phyloP scores from a whole-genome alignment of 106 monocot species.

The Dioscorea zingiberensis region DNA sequence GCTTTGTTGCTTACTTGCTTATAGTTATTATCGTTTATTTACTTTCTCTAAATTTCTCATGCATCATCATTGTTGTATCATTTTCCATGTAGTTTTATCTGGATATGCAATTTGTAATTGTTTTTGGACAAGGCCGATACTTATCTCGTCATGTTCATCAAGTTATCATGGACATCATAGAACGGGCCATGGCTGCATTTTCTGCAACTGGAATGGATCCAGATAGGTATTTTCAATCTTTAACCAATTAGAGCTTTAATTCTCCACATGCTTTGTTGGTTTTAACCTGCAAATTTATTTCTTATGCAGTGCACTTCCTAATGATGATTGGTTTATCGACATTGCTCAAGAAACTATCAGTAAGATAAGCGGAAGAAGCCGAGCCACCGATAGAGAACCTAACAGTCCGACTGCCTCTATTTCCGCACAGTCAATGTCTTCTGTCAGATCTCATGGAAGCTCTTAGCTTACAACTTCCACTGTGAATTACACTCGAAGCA shows the following conservation, averaged over 20 bases:
- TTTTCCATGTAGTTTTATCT: conserved; percentile 72
- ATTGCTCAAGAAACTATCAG: conserved; percentile 67
- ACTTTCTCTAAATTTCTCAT: not conserved
- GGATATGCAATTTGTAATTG: conserved; percentile 94
- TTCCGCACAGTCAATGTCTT: conserved; percentile 84
- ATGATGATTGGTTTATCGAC: conserved; percentile 83
- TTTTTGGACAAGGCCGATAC: conserved; percentile 85
- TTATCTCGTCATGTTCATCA: conserved; percentile 80
- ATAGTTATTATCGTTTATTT: not conserved
- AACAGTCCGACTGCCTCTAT: conserved; percentile 92
- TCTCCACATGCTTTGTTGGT: not conserved
- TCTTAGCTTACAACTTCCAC: conserved; percentile 8
- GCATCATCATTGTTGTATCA: not conserved
- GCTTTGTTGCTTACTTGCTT: not conserved
- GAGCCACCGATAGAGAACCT: conserved; percentile 61
- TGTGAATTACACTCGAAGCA: not conserved
- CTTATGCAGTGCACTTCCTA: conserved; percentile 68
- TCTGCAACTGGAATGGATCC: conserved; percentile 80
- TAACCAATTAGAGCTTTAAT: not conserved
- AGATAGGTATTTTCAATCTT: conserved; percentile 33
- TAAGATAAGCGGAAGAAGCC: conserved; percentile 52
- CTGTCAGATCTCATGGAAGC: conserved; percentile 72
- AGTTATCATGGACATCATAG: conserved; percentile 76
- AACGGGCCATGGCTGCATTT: conserved; percentile 84
- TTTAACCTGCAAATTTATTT: not conserved